phyloP scores from a whole-genome alignment of 306 rosid species.

The Dalbergia oliveri region DNA sequence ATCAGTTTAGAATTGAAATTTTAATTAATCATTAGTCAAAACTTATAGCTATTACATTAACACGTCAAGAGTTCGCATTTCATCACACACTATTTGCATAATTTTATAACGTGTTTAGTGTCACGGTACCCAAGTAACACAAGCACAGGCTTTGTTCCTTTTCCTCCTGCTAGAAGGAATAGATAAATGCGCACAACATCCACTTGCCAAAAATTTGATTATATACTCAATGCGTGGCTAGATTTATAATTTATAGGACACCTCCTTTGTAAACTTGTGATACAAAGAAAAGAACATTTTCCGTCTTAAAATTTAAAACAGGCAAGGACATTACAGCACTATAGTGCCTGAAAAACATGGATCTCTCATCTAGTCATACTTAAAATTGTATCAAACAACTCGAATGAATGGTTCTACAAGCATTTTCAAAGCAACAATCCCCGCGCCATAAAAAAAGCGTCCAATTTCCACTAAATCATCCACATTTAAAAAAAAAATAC shows the following conservation, averaged over 20 bases:
- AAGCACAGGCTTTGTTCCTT: too few relatives aligned
- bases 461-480: conserved; percentile 8
- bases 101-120: too few relatives aligned
- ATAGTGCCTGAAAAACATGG: background rate
- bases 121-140: too few relatives aligned
- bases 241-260: conserved; percentile 5
- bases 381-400: conserved; percentile 25
- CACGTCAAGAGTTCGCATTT: too few relatives aligned
- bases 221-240: background rate
- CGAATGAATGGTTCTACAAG: conserved; percentile 18
- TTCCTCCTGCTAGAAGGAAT: background rate
- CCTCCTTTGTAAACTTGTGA: background rate
- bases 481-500: background rate
- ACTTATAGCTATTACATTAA: too few relatives aligned
- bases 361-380: background rate
- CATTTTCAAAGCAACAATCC: background rate
- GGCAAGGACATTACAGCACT: background rate
- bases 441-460: background rate
- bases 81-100: too few relatives aligned
- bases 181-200: background rate
- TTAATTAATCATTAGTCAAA: too few relatives aligned
- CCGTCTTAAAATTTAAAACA: background rate
- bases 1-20: too few relatives aligned
- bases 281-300: background rate
- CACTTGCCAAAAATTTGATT: background rate